Evolutionary conservation across 305 asterid genomes (phyloP), one percentile per base, ranked within the genome.

Genomic region (Plantago lanceolata): DNA sequence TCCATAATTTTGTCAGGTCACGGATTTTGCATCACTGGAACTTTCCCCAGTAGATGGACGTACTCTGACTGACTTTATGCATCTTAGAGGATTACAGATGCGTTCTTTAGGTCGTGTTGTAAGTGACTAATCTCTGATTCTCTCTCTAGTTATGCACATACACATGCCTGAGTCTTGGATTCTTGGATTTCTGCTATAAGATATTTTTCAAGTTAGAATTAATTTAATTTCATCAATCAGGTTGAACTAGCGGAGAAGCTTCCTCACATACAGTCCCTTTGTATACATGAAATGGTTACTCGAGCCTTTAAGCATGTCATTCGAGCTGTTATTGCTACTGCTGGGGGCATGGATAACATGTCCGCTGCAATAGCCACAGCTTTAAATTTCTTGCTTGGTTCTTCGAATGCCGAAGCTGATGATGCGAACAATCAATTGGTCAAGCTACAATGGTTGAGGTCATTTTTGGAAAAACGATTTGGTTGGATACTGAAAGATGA

Each of bases 21-120:
- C 97, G 50, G 99, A 94, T 84, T 94, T 94, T 78, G 97, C 96
- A 67, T 94, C 97, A 29, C 95, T 94, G 59, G 99, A 94, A 74
- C 99, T 94, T 68, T 94, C 99, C 73, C 97, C 99, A 31, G 99
- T 94, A 76, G 99, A 94, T 79, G 99, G 99, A 31, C 95, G 96
- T 61, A 94, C 97, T 4, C 75, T 94, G 66, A 90, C 99, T 37
- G 99, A 94, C 75, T 90, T 94, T 88, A 94, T 94, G 99, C 99
- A 94, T 80, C 88, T 90, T 69, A 83, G 97, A 83, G 99, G 99
- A 71, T 72, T 94, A 70, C 87, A 82, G 76, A 90, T 94, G 96
- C 79, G 79, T 68, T 94, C 99, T 69, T 79, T 94, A 79, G 99
- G 97, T 73, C 90, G 78, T 48, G 97, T 94, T 97, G 99, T 94